Percentiles rank a stretch among this genome's conserved stretches.
phyloP scores from a whole-genome alignment of 352 stramenopile species.

The Phytophthora pinifolia region DNA sequence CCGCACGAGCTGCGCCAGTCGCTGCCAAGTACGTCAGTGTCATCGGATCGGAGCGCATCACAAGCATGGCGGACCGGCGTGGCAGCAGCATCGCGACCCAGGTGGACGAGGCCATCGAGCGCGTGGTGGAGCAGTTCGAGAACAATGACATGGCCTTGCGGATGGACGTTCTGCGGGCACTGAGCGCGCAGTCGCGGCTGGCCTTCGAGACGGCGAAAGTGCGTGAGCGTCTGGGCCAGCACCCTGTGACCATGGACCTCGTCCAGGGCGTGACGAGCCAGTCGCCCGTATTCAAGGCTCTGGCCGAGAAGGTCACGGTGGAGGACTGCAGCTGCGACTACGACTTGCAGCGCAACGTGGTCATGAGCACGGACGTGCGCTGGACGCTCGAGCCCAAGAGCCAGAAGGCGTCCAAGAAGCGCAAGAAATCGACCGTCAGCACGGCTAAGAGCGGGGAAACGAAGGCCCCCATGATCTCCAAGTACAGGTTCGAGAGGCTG shows the following conservation, averaged over 20 bases:
- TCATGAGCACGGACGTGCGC: constrained; percentile 56
- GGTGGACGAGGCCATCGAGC: constrained; percentile 70
- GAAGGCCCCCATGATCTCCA: constrained; percentile 36
- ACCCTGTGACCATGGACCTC: constrained; percentile 65
- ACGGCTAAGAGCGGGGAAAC: constrained; percentile 4
- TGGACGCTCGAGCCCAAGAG: constrained; percentile 44
- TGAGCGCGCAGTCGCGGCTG: constrained; percentile 59
- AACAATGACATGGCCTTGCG: constrained; percentile 65
- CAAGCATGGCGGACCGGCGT: constrained; percentile 42
- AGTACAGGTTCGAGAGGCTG: constrained; percentile 54
- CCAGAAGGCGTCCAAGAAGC: constrained; percentile 47
- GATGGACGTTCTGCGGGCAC: constrained; percentile 61
- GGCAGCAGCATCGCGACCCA: constrained; percentile 61
- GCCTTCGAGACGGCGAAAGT: constrained; percentile 70
- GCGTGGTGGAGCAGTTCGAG: constrained; percentile 72
- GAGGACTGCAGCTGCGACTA: constrained; percentile 68
- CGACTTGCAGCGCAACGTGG: constrained; percentile 57
- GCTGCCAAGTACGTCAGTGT: too few species aligned
- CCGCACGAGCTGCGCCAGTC: too few species aligned
- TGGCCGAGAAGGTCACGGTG: constrained; percentile 42
- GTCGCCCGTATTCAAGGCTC: constrained; percentile 47
- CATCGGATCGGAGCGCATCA: too few species aligned
- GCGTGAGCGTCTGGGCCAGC: constrained; percentile 54
- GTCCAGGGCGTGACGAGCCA: constrained; percentile 50
- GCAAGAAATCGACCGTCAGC: constrained; percentile 25